Evolutionary conservation across 495 filamentous ascomycete genomes (phyloP), one percentile per base, ranked within the genome.

Genomic region (Annulohypoxylon maeteangense): DNA sequence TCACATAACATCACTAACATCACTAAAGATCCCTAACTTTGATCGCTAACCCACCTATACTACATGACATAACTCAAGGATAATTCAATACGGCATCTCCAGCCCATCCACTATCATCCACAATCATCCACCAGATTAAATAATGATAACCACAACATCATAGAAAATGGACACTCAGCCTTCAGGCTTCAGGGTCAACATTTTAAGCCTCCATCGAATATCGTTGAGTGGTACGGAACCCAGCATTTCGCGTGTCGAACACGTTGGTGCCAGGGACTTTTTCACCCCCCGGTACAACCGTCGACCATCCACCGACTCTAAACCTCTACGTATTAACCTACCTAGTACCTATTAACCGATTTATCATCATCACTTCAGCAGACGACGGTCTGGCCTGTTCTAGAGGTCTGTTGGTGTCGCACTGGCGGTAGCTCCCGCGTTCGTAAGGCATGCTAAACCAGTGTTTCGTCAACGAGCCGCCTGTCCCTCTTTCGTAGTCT

Each of bases 281-380:
- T 25, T 51, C n/a, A n/a, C 34, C 62, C 62, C 54, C 67, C 62
- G 56, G 62, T 51, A 40, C n/a, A n/a, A n/a, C n/a, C n/a, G n/a
- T n/a, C n/a, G n/a, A n/a, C n/a, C n/a, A n/a, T n/a, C 58, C 29
- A 44, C 62, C 10, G 23, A 4, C 14, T 20, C 22, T 25, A 48
- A 48, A 8, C 18, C 25, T 42, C 38, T 38, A 36, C 8, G 32
- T 36, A 36, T 11, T 36, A 36, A 32, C 3, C 5, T 42, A 42
- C 12, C 5, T 42, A 16, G 12, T 16, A 11, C 5, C 1, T 50
- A 51, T 29, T 51, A 27, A 27, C 50, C 14, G 66, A 76, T 76
- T 76, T 72, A 75, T 75, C 72, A 73, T 76, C 65, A 70, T 72
- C 65, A 75, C 66, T 76, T 72, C 65, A 72, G 59, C 72, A 68